Conservation (phyloP, 345 rosid genomes). For the Odontarrhena argentea region DNA sequence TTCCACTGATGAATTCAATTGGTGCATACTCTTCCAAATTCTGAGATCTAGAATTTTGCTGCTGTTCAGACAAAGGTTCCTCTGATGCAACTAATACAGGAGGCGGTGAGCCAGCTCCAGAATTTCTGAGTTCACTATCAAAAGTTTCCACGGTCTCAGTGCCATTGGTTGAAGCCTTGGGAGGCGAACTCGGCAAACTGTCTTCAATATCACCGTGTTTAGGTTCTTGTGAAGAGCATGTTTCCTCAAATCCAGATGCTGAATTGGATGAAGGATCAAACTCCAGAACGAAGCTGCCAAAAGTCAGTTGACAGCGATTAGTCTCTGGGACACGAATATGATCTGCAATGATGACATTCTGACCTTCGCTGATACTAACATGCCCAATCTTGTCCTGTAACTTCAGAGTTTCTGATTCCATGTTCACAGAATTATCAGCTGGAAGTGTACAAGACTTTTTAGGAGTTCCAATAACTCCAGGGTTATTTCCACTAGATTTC, state of each 20-base stretch:
- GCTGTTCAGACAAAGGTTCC: constrained; percentile 53
- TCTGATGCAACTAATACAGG: constrained; percentile 55
- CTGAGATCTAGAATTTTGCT: constrained; percentile 56
- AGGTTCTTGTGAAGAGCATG: constrained; percentile 50
- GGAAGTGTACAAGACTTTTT: constrained; percentile 50
- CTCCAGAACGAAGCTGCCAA: constrained; percentile 82
- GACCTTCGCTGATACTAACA: constrained; percentile 53
- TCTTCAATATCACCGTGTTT: constrained; percentile 44
- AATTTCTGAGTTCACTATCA: constrained; percentile 57
- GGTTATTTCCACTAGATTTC: constrained; percentile 48
- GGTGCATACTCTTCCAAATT: constrained; percentile 56
- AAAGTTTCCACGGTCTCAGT: constrained; percentile 46
- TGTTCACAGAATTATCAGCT: constrained; percentile 47
- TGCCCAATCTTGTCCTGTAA: constrained; percentile 57
- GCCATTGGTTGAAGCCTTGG: constrained; percentile 49
- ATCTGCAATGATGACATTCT: constrained; percentile 82
- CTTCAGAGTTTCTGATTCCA: constrained; percentile 51
- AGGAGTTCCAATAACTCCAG: constrained; percentile 73
- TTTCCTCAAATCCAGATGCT: constrained; percentile 44
- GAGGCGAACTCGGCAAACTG: constrained; percentile 55
- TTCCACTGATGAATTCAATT: constrained; percentile 58
- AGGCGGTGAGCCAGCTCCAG: constrained; percentile 61
- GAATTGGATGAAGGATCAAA: constrained; percentile 49
- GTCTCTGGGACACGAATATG: constrained; percentile 83
- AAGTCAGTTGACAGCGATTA: constrained; percentile 72